Base-by-base conservation (phyloP, 805 yeast species). In the Suhomyces canberraensis region DNA sequence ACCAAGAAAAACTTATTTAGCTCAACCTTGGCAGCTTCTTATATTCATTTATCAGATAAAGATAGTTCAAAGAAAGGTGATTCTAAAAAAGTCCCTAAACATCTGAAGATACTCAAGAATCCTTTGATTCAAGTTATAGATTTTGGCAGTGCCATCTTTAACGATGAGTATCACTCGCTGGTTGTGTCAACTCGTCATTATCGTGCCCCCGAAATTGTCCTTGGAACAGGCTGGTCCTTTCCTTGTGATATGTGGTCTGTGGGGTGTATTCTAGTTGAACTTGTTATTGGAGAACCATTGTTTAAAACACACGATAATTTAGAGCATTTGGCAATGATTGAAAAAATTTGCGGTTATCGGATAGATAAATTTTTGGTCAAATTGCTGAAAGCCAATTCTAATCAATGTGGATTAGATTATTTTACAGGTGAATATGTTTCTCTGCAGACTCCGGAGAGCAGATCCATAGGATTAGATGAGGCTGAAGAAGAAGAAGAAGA, bases 241-340 rank as follows among this genome's bases (percentile, higher is more conserved):
- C 95, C 97, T 1, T 91, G 98, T 59, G 99, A 93, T 58, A 69
- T 91, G 66, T 93, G 99, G 99, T 86, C 96, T 1, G 72, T 93
- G 29, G 99, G 96, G 1, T 91, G 98, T 59, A 87, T 93, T 11
- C 64, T 93, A 24, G 90, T 88, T 8, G 99, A 93, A 62, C 64
- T 93, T 33, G 81, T 86, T 25, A 87, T 95, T 14, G 99, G 99
- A 18, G 95, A 88, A 53, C 96, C 97, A 1, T 65, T 93, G 16
- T 93, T 91, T 61, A 89, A 87, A 47, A 93, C 98, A 1, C 96
- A 91, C 58, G 97, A 93, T 56, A 90, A 91, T 58, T 66, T 81
- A 34, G 98, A 91, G 60, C 99, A 93, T 62, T 67, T 93, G 58
- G 95, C 95, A 11, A 81, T 93, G 84, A 93, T 93, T 84, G 91